Evolutionary conservation across 2,329 filamentous ascomycete genomes (phyloP).

Genomic region (Pseudodiploospora longispora): DNA sequence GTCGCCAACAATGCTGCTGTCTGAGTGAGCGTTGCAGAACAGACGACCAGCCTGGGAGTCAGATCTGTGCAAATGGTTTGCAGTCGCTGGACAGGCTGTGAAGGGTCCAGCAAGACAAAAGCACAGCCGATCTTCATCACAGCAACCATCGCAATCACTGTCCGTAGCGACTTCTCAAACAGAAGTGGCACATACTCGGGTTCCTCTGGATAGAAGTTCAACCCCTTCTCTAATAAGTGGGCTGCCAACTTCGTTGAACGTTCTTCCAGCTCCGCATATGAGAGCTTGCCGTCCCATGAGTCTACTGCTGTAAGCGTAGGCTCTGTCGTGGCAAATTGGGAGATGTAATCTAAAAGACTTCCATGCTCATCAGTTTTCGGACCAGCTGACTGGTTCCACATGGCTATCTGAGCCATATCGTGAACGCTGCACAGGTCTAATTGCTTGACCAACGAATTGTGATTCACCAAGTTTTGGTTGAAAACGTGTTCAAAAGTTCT

Average conservation of each 20-base stretch:
- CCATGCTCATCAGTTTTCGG: neutral
- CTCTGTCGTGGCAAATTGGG: neutral
- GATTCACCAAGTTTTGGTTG: neutral
- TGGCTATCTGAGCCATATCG: neutral
- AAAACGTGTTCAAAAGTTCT: neutral
- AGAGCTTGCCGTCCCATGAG: slow-evolving; percentile 2
- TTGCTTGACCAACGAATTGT: neutral
- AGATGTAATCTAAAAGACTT: neutral
- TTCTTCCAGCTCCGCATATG: neutral
- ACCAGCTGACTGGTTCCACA: neutral
- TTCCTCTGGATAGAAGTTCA: neutral
- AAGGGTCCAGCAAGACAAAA: neutral
- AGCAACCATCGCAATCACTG: neutral
- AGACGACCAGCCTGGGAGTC: neutral
- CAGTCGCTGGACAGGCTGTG: neutral
- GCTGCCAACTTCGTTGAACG: neutral
- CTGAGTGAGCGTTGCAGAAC: neutral
- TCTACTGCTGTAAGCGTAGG: neutral
- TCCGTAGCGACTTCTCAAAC: slow-evolving; percentile 2
- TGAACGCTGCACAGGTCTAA: neutral
- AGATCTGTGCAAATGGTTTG: neutral
- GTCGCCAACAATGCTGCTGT: neutral
- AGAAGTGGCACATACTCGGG: neutral
- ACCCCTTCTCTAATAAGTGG: neutral
- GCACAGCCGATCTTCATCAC: neutral